A percentile compares a stretch with the other conserved stretches of the same genome.
Evolutionary conservation across 208 protist species (phyloP).

Genomic region (Vickermania ingenoplastis): DNA sequence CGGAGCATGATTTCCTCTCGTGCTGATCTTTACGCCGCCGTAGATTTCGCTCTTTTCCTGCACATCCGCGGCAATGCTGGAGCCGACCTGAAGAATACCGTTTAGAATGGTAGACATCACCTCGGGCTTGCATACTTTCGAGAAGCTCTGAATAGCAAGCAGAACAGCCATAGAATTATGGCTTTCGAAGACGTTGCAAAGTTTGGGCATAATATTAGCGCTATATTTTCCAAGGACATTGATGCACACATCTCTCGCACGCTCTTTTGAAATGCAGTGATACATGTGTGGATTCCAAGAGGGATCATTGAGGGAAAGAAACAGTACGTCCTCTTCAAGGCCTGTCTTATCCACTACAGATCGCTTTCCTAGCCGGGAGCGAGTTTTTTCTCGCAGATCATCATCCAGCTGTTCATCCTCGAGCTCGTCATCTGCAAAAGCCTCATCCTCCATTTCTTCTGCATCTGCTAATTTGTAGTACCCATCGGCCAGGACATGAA

Average conservation of each 20-base stretch:
- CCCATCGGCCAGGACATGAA: conserved; percentile 67
- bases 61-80: conserved; percentile 31
- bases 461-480: conserved; percentile 40
- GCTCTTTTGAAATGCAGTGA: conserved; percentile 67
- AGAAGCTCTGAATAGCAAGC: conserved; percentile 78
- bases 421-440: conserved; percentile 4
- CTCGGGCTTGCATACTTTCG: conserved; percentile 59
- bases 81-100: conserved; percentile 65
- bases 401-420: conserved; percentile 16
- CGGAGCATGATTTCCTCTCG: conserved; percentile 29
- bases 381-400: conserved; percentile 11
- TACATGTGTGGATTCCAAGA: conserved; percentile 68
- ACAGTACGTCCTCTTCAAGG: conserved; percentile 65
- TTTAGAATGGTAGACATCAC: conserved; percentile 79
- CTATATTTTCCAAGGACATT: conserved; percentile 72
- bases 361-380: neutral
- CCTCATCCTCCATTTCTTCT: conserved; percentile 40
- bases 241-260: conserved; percentile 51
- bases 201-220: conserved; percentile 82
- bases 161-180: conserved; percentile 75
- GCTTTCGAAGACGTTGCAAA: conserved; percentile 76
- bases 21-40: neutral
- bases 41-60: conserved; percentile 12
- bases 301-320: conserved; percentile 60
- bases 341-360: conserved; percentile 26